Percentiles rank a stretch among this genome's conserved stretches.
Evolutionary conservation across 257 asterid species (phyloP).

Genomic region (Capsicum pubescens): DNA sequence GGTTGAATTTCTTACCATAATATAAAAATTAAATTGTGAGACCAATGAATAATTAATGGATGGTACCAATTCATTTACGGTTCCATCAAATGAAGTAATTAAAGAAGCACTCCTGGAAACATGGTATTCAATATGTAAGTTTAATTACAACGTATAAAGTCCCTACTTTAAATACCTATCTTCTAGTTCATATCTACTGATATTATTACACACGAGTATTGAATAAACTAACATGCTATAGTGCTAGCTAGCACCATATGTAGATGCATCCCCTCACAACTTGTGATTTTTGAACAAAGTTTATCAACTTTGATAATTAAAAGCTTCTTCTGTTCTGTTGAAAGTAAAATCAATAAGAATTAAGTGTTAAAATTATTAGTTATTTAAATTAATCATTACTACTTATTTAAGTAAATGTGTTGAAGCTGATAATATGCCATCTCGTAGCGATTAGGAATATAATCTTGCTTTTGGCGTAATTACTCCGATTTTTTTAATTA

Average conservation of each 20-base stretch:
- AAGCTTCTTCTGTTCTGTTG: no score
- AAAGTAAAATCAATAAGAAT: no score
- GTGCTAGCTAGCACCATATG: not conserved
- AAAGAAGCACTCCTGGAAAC: not conserved
- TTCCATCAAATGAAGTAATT: not conserved
- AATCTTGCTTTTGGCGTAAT: no score
- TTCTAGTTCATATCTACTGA: not conserved
- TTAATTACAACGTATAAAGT: not conserved
- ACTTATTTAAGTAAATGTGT: no score
- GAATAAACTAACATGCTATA: not conserved
- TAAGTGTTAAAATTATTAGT: no score
- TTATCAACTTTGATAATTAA: no score
- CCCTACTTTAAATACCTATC: constrained; percentile 2
- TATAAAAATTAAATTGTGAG: not conserved
- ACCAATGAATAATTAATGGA: not conserved
- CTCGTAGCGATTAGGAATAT: no score
- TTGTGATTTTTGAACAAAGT: no score
- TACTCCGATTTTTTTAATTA: no score
- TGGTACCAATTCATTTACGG: not conserved
- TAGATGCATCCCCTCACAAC: not conserved
- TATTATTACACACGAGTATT: constrained; percentile 2
- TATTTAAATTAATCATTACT: no score
- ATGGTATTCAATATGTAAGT: constrained; percentile 15
- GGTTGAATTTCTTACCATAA: constrained; percentile 1
- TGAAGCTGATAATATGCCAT: no score